Evolutionary conservation across 345 rosid species (phyloP).

Genomic region (Excoecaria cochinchinensis): DNA sequence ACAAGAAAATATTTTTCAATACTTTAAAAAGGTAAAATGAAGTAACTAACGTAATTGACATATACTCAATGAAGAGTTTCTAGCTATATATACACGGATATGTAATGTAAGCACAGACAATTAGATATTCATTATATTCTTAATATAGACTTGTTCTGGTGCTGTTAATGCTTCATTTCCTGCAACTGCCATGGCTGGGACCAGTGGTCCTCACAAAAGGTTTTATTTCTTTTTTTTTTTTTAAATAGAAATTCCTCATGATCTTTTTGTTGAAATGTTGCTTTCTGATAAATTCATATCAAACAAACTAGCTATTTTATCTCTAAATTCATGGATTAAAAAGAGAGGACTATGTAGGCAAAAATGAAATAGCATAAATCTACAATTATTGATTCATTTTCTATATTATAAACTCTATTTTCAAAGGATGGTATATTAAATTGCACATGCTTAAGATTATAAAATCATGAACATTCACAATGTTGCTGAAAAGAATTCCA

Average conservation of each 20-base stretch:
- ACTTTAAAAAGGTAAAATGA: no score
- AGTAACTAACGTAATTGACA: no score
- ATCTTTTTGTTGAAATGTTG: conserved; percentile 7
- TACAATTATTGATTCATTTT: not conserved
- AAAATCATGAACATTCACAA: no score
- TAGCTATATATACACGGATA: no score
- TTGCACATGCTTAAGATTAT: no score
- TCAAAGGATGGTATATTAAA: no score
- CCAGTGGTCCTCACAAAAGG: conserved; percentile 30
- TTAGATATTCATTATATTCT: no score
- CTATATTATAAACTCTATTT: not conserved
- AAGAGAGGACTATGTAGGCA: not conserved
- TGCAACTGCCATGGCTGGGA: conserved; percentile 1
- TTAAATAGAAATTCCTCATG: not conserved
- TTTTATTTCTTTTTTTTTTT: conserved; percentile 8
- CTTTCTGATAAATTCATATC: conserved; percentile 1
- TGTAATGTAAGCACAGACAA: no score
- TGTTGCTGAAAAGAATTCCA: no score
- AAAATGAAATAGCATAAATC: not conserved
- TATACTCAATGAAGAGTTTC: no score
- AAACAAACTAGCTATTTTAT: not conserved
- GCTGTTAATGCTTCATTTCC: conserved; percentile 20
- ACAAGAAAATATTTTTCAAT: no score
- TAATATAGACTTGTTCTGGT: conserved; percentile 19
- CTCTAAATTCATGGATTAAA: not conserved